Conservation (phyloP, 2,329 filamentous ascomycete species). For the Penicillium sclerotiorum region DNA sequence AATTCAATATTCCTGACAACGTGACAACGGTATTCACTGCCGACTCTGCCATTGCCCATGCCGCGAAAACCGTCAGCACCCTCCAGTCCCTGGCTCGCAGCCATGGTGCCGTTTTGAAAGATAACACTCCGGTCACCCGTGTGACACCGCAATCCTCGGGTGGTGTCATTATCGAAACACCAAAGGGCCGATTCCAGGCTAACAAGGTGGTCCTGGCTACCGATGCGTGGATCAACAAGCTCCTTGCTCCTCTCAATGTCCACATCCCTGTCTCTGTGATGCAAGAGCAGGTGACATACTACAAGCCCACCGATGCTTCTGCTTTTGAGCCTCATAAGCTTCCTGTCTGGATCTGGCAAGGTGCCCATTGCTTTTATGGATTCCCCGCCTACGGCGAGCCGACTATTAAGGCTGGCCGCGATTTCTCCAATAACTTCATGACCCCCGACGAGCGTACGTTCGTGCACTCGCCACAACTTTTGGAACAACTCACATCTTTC, state of each 20-base stretch:
- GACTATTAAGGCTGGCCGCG: constrained; percentile 31
- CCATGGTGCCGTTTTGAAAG: constrained; percentile 27
- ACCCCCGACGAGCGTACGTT: constrained; percentile 30
- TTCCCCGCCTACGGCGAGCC: constrained; percentile 32
- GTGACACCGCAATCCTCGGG: constrained; percentile 17
- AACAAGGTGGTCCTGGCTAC: constrained; percentile 28
- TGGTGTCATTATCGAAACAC: constrained; percentile 25
- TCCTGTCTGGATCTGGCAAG: constrained; percentile 32
- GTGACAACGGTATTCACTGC: constrained; percentile 28
- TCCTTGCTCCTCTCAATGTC: constrained; percentile 22
- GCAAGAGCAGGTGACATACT: constrained; percentile 35
- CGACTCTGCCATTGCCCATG: constrained; percentile 31
- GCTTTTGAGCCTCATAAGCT: constrained; percentile 20
- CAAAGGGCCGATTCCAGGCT: constrained; percentile 23
- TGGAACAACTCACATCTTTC: constrained; percentile 24
- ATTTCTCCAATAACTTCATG: constrained; percentile 29
- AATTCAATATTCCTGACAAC: constrained; percentile 25
- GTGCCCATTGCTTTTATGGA: constrained; percentile 26
- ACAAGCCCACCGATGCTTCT: constrained; percentile 23
- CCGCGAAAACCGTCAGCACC: constrained; percentile 24
- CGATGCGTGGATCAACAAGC: constrained; percentile 31
- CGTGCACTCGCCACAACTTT: constrained; percentile 28
- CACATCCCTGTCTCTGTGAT: constrained; percentile 29
- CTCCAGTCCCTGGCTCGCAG: constrained; percentile 25
- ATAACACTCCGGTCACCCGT: constrained; percentile 23